phyloP scores from a whole-genome alignment of 192 early-diverging fungal genomes.

The Mortierella claussenii region DNA sequence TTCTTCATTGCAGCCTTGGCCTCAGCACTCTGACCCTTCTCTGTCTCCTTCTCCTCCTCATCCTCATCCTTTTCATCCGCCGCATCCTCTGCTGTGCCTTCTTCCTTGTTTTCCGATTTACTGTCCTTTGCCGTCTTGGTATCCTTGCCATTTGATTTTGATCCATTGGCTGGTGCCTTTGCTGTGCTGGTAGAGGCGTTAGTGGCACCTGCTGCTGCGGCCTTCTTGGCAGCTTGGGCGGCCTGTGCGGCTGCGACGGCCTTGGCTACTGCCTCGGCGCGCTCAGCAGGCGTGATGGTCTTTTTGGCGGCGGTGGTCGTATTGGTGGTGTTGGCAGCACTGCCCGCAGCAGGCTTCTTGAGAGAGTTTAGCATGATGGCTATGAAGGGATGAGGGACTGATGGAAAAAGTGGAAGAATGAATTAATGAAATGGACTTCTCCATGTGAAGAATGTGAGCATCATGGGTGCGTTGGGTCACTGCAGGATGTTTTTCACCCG shows the following conservation, averaged over 20 bases:
- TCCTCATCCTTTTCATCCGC: constrained; percentile 53
- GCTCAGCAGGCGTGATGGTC: constrained; percentile 33
- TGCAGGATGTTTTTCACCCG: too few relatives aligned
- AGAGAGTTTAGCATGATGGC: constrained; percentile 30
- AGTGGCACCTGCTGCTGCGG: too few relatives aligned
- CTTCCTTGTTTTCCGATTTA: constrained; percentile 21
- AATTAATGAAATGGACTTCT: neutral
- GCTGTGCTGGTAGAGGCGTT: too few relatives aligned
- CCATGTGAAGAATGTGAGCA: too few relatives aligned
- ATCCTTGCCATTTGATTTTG: constrained; percentile 36
- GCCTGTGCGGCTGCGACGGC: constrained; percentile 29
- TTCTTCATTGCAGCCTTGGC: constrained; percentile 69
- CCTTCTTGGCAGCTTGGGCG: constrained; percentile 33
- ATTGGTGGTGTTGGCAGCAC: constrained; percentile 42
- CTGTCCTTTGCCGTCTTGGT: constrained; percentile 9
- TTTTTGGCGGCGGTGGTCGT: constrained; percentile 50
- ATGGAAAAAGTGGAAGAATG: neutral
- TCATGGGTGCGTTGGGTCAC: too few relatives aligned
- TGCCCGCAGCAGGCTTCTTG: constrained; percentile 37
- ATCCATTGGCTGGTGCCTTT: constrained; percentile 7
- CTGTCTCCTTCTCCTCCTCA: constrained; percentile 51
- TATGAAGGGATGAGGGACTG: neutral
- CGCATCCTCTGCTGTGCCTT: constrained; percentile 7
- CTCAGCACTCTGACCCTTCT: constrained; percentile 59
- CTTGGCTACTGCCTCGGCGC: constrained; percentile 30